phyloP scores from a whole-genome alignment of 306 rosid species.

The Prunus dulcis region DNA sequence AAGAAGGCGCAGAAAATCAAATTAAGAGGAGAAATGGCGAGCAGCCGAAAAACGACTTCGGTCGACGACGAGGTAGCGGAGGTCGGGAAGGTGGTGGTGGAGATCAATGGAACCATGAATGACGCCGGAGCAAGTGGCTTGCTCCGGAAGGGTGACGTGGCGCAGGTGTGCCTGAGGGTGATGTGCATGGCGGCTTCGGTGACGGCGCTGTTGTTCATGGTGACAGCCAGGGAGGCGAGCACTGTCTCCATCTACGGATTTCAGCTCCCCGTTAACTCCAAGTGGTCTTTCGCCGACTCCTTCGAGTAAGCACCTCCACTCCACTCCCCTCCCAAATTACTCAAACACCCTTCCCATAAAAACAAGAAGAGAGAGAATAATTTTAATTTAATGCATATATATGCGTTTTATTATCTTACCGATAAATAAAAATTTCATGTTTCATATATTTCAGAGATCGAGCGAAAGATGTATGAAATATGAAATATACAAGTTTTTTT shows the following conservation, averaged over 20 bases:
- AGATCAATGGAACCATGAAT: constrained; percentile 29
- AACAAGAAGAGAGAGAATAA: no score
- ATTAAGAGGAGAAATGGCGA: constrained; percentile 2
- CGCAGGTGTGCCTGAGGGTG: constrained; percentile 45
- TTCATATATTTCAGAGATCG: no score
- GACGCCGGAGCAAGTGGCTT: background rate
- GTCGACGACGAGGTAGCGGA: constrained; percentile 34
- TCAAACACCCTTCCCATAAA: background rate
- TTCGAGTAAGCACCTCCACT: constrained; percentile 47
- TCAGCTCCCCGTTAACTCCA: constrained; percentile 58
- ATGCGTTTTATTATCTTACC: no score
- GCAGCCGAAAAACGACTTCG: constrained; percentile 41
- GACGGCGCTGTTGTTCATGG: constrained; percentile 58
- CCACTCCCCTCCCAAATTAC: background rate
- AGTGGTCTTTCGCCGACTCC: constrained; percentile 76
- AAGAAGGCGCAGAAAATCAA: no score
- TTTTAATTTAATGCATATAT: no score
- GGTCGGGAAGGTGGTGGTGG: constrained; percentile 33
- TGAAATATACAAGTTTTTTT: background rate
- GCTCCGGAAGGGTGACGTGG: constrained; percentile 42
- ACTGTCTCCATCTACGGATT: constrained; percentile 58
- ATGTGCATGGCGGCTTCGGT: constrained; percentile 49
- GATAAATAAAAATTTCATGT: no score
- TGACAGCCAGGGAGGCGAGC: constrained; percentile 63
- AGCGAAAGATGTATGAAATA: no score